Percentiles rank a stretch among this genome's conserved stretches.
phyloP scores from a whole-genome alignment of 352 stramenopile genomes.

The Globisporangium ultimum region DNA sequence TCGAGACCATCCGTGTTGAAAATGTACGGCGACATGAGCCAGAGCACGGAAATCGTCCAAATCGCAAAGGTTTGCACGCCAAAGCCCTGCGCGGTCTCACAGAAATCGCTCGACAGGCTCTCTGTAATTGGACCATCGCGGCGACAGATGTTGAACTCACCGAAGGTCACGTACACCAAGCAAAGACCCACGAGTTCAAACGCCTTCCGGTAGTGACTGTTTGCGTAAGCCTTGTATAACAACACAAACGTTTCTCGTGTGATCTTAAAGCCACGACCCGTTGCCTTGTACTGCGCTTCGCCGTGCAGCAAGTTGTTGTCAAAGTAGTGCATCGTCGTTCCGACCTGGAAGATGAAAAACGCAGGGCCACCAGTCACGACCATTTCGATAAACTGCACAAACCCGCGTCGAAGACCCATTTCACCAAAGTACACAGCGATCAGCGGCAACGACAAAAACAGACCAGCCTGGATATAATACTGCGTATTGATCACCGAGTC shows the following conservation, averaged over 20 bases:
- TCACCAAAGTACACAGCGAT: conserved; percentile 82
- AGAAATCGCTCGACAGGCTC: conserved; percentile 55
- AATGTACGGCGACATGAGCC: conserved; percentile 74
- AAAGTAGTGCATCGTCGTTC: conserved; percentile 86
- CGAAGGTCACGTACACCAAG: conserved; percentile 71
- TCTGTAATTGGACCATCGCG: conserved; percentile 33
- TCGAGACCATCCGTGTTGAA: conserved; percentile 87
- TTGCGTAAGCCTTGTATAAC: conserved; percentile 78
- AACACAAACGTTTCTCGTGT: conserved; percentile 79
- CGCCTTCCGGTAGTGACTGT: conserved; percentile 73
- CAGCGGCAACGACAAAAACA: conserved; percentile 76
- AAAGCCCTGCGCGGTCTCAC: conserved; percentile 68
- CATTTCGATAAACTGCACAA: conserved; percentile 79
- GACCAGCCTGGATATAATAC: conserved; percentile 81
- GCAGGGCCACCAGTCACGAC: conserved; percentile 64
- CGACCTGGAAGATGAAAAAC: conserved; percentile 83
- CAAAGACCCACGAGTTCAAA: conserved; percentile 75
- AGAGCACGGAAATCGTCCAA: conserved; percentile 73
- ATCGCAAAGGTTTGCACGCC: conserved; percentile 81
- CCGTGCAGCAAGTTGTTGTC: conserved; percentile 81
- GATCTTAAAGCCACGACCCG: conserved; percentile 82
- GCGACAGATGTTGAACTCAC: conserved; percentile 65
- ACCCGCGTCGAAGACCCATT: conserved; percentile 60
- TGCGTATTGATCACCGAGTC: conserved; percentile 78
- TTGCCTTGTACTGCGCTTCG: conserved; percentile 79